Evolutionary conservation across 352 stramenopile genomes (phyloP).

Genomic region (Halophytophthora batemanensis): DNA sequence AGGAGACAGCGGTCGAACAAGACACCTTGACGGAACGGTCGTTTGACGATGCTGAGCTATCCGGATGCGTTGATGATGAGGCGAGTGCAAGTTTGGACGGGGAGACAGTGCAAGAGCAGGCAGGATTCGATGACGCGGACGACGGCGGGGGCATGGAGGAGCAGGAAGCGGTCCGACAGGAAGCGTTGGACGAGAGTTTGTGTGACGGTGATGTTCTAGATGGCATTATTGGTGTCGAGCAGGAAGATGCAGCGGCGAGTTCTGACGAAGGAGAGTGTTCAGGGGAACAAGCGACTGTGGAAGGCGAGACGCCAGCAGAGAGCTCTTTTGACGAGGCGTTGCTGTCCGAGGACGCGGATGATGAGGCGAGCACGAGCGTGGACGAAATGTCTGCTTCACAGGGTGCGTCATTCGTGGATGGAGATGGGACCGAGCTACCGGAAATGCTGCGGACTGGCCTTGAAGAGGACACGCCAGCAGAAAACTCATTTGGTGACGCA

Average conservation of each 20-base stretch:
- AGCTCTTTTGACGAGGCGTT: neutral
- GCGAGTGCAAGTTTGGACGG: neutral
- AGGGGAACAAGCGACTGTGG: slow-evolving; percentile 18
- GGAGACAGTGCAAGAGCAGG: neutral
- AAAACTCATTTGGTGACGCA: no score
- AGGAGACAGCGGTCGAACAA: slow-evolving; percentile 6
- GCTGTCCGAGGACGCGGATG: neutral
- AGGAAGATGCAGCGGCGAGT: slow-evolving; percentile 1
- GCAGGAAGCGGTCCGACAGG: neutral
- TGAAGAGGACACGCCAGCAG: no score
- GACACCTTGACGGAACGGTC: slow-evolving; percentile 15
- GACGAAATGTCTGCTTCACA: neutral
- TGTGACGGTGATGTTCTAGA: slow-evolving; percentile 13
- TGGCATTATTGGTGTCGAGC: neutral
- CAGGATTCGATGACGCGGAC: neutral
- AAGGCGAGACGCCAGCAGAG: slow-evolving; percentile 6
- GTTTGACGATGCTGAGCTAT: slow-evolving; percentile 11
- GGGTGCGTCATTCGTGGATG: no score
- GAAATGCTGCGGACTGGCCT: no score
- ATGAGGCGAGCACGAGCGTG: neutral
- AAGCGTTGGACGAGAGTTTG: slow-evolving; percentile 18
- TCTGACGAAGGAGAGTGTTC: slow-evolving; percentile 13
- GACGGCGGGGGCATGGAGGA: slow-evolving; percentile 5
- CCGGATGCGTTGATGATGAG: neutral
- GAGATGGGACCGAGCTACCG: no score